These are phyloP conservation scores for Trichoderma orchidacearum DNA, from an alignment of 495 filamentous ascomycete genomes.

Conservation along the genomic window DNA sequence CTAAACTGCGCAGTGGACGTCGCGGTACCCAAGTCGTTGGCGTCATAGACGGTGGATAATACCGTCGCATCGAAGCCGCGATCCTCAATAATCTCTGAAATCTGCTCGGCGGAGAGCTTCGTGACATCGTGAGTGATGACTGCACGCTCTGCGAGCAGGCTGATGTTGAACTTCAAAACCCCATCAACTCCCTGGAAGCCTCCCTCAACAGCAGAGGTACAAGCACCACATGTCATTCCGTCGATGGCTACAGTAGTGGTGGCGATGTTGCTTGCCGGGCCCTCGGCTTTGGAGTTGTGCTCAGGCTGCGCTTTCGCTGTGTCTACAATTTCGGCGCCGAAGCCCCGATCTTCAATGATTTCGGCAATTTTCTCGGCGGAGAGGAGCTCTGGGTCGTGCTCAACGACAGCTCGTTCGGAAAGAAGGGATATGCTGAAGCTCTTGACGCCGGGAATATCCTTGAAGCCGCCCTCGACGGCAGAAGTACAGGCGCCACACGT, in stretches of 20 bases:
- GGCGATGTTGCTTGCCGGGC: constrained; percentile 22
- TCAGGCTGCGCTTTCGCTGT: constrained; percentile 20
- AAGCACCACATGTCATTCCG: constrained; percentile 96
- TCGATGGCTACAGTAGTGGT: constrained; percentile 81
- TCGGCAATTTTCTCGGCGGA: constrained; percentile 53
- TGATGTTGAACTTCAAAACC: constrained; percentile 81
- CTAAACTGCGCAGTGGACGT: constrained; percentile 56
- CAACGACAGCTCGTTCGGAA: constrained; percentile 79
- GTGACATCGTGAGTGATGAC: constrained; percentile 69
- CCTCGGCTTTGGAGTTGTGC: constrained; percentile 16
- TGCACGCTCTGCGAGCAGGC: constrained; percentile 81
- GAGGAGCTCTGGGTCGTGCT: constrained; percentile 65
- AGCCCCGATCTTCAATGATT: constrained; percentile 84
- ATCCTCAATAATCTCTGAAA: constrained; percentile 84
- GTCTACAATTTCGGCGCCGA: constrained; percentile 69
- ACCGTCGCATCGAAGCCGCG: constrained; percentile 83
- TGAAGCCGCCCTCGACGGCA: constrained; percentile 74
- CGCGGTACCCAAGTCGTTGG: constrained; percentile 28
- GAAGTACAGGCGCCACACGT: constrained; percentile 94
- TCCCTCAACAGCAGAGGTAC: constrained; percentile 78
- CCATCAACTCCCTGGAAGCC: constrained; percentile 64
- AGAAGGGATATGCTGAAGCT: constrained; percentile 90
- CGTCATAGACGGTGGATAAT: constrained; percentile 41
- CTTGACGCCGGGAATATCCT: constrained; percentile 58
- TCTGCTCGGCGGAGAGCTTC: constrained; percentile 53